These are phyloP conservation scores for Rhytidiadelphus loreus DNA, from an alignment of 225 moss, liverwort and hornwort genomes.

Conservation along the genomic window DNA sequence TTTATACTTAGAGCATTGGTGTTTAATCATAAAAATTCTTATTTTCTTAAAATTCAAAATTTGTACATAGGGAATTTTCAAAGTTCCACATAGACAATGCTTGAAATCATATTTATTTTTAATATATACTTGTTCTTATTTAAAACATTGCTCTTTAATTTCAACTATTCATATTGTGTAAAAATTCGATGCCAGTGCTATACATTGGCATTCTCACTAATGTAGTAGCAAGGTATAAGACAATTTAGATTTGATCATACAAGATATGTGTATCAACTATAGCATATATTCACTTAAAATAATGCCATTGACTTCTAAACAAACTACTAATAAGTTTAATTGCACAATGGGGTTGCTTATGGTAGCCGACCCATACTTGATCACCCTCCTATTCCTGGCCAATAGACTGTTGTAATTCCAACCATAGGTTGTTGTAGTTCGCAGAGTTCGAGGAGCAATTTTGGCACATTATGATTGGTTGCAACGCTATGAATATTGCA, in stretches of 20 bases:
- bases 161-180: rapidly evolving
- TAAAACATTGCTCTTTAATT: too few species aligned
- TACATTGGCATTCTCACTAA: background rate
- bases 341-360: background rate
- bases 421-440: too few species aligned
- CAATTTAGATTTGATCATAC: background rate
- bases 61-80: background rate
- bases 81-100: rapidly evolving
- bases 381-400: too few species aligned
- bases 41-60: background rate
- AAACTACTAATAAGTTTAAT: background rate
- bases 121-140: background rate
- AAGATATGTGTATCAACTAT: background rate
- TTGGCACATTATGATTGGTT: too few species aligned
- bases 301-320: too few species aligned
- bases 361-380: too few species aligned
- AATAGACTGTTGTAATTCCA: too few species aligned
- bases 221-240: too few species aligned
- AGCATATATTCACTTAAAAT: rapidly evolving
- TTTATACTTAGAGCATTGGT: constrained; percentile 15
- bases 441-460: too few species aligned
- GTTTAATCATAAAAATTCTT: background rate
- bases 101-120: too few species aligned
- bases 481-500: too few species aligned
- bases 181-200: background rate